A percentile compares a stretch with the other conserved stretches of the same genome.
phyloP scores from a whole-genome alignment of 2,329 filamentous ascomycete genomes.

The Neopestalotiopsis sp. region DNA sequence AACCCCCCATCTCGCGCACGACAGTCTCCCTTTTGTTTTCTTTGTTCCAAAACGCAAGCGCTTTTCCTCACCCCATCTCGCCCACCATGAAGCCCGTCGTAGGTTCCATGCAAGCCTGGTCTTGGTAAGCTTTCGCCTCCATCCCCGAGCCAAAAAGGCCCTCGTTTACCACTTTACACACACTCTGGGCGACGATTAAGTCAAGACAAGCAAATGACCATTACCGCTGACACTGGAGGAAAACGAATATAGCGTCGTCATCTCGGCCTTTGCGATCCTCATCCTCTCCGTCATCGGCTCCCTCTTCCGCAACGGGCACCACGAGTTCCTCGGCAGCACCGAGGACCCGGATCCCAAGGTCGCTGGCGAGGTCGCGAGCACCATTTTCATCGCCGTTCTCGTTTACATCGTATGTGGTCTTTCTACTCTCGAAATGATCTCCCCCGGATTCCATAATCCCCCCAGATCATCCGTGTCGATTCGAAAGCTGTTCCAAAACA shows the following conservation, averaged over 20 bases:
- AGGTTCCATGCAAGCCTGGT: constrained; percentile 91
- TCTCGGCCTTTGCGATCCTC: constrained; percentile 70
- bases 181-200: not conserved
- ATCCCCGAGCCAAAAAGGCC: constrained; percentile 7
- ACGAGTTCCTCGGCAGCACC: constrained; percentile 79
- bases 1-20: not conserved
- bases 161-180: not conserved
- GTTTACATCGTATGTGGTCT: constrained; percentile 79
- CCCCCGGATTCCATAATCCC: too few species aligned
- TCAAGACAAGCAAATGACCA: too few species aligned
- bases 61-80: constrained; percentile 39
- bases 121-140: constrained; percentile 68
- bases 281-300: constrained; percentile 69
- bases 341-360: constrained; percentile 73
- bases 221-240: not conserved
- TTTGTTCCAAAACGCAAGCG: not conserved
- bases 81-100: constrained; percentile 91
- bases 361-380: constrained; percentile 78
- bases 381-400: constrained; percentile 85
- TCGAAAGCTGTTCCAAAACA: too few species aligned
- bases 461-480: too few species aligned
- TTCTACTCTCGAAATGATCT: not conserved
- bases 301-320: constrained; percentile 81
- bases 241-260: constrained; percentile 69
- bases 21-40: not conserved